Evolutionary conservation across 2,329 filamentous ascomycete genomes (phyloP), one percentile per base, ranked within the genome.

Genomic region (Phaeosphaeria sp.): DNA sequence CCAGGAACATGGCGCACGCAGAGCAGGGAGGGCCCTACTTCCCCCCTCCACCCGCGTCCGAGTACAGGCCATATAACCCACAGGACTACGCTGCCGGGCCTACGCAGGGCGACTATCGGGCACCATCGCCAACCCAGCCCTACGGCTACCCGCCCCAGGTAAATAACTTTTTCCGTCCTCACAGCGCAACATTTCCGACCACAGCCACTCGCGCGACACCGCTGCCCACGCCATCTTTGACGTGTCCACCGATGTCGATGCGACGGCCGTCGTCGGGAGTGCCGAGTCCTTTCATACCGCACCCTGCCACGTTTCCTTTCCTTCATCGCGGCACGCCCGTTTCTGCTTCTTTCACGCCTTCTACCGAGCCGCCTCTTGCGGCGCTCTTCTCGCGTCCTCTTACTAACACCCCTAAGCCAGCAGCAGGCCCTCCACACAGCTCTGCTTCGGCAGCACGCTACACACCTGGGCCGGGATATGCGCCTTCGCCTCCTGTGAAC

Each of bases 281-380:
- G 44, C 65, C 64, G 21, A 58, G 51, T 54, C 56, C 66, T 39
- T 60, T 65, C 43, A 51, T 60, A 27, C 58, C 65, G 43, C 60
- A 60, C 20, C 60, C 63, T 50, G 60, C 61, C 39, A 56, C 64
- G 39, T 60, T 61, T 51, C 54, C 64, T 27, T 61, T 60, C 45
- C 62, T 73, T 62, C 64, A 61, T 57, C 60, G 59, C 49, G 67
- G 65, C 56, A 73, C 74, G 59, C 71, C 74, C 13, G 57, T 77
- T 53, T 61, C 63, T 52, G 64, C 66, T 54, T 51, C 64, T 56
- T 75, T 75, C 53, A 66, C 66, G 58, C 74, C 74, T 7, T 75
- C 74, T 59, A 73, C 70, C 52, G 72, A 75, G 56, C 74, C 74
- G 64, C 74, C 74, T 66, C 62, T 74, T 59, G 74, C 74, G 49